Evolutionary conservation across 768 basidiomycete genomes (phyloP).

Genomic region (Dentipellis fragilis): DNA sequence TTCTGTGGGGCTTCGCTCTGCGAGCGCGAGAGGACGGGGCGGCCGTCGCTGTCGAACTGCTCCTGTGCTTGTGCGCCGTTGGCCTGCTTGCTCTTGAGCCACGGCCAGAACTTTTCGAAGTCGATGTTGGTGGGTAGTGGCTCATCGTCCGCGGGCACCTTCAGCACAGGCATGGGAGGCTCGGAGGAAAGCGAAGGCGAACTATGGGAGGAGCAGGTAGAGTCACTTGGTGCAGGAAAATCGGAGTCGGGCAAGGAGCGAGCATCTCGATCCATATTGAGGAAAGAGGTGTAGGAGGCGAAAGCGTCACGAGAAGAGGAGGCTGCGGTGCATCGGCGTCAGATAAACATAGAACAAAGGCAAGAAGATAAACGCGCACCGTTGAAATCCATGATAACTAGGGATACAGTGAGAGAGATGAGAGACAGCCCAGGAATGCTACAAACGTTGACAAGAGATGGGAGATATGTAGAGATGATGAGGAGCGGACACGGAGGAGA

Average conservation of each 20-base stretch:
- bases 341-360: background rate
- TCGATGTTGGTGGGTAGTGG: too few relatives aligned
- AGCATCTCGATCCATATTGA: background rate
- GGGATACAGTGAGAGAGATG: background rate
- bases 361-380: background rate
- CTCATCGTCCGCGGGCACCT: too few relatives aligned
- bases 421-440: background rate
- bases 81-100: too few relatives aligned
- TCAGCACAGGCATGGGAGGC: background rate
- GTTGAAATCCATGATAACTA: background rate
- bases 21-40: background rate
- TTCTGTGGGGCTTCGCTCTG: background rate
- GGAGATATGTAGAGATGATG: too few relatives aligned
- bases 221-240: background rate
- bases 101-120: too few relatives aligned
- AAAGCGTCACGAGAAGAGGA: background rate
- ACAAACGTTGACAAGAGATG: background rate
- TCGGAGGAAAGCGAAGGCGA: background rate
- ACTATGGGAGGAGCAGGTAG: background rate
- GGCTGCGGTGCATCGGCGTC: background rate
- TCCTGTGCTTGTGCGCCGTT: too few relatives aligned
- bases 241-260: background rate
- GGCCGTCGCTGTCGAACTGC: background rate
- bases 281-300: background rate
- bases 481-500: too few relatives aligned